Conservation (phyloP, 768 basidiomycete genomes). For the Leucosporidium creatinivorum region DNA sequence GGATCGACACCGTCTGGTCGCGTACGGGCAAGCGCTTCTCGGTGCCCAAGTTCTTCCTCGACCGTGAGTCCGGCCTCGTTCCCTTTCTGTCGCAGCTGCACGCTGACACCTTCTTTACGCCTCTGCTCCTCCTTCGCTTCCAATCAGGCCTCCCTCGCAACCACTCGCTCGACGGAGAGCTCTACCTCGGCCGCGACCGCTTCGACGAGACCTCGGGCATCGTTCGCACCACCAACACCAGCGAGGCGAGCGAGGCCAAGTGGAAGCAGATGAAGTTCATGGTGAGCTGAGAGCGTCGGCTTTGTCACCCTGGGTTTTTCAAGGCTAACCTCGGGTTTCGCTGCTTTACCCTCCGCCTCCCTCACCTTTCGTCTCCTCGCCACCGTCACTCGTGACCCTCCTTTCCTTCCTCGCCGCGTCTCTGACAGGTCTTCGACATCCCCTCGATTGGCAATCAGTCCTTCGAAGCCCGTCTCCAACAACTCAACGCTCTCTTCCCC, state of each 20-base stretch:
- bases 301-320: no score
- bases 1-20: conserved; percentile 17
- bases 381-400: no score
- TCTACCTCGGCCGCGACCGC: conserved; percentile 29
- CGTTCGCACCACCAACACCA: conserved; percentile 8
- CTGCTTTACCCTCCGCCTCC: background rate
- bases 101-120: no score
- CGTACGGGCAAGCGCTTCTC: conserved; percentile 26
- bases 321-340: background rate
- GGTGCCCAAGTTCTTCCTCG: conserved; percentile 25
- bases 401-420: no score
- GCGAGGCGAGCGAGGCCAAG: background rate
- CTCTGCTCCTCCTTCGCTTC: background rate
- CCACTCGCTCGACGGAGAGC: conserved; percentile 33
- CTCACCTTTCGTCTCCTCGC: background rate
- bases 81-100: no score
- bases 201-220: conserved; percentile 32
- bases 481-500: conserved; percentile 18
- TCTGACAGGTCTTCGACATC: conserved; percentile 32
- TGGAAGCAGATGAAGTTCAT: conserved; percentile 32
- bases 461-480: conserved; percentile 27
- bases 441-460: conserved; percentile 10
- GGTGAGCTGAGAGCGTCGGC: conserved; percentile 3
- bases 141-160: conserved; percentile 22
- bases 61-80: background rate